Evolutionary conservation across 441 rosid species (phyloP).

Genomic region (Arabidopsis lyrata): DNA sequence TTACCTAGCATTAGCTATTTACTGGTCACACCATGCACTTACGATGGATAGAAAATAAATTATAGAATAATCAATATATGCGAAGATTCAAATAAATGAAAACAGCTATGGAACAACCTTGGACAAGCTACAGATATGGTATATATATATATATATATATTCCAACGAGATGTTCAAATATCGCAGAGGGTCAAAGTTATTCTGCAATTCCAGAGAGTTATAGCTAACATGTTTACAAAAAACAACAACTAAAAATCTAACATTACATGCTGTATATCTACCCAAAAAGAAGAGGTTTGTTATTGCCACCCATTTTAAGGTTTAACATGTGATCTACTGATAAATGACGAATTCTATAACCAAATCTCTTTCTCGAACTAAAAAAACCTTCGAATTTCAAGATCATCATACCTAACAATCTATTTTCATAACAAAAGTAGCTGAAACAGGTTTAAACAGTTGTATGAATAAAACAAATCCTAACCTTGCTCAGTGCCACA

Average conservation of each 20-base stretch:
- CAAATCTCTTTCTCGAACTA: not conserved
- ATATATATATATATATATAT: slow-evolving; percentile 10
- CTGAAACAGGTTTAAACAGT: slow-evolving; percentile 8
- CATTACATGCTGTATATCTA: slow-evolving; percentile 8
- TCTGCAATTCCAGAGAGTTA: not conserved
- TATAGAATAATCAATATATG: not conserved
- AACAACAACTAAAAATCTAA: not conserved
- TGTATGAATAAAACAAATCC: slow-evolving; percentile 20
- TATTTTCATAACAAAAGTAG: slow-evolving; percentile 14
- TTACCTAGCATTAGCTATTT: not conserved
- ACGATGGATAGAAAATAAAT: not conserved
- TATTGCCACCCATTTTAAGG: not conserved
- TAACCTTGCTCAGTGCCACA: slow-evolving; percentile 92
- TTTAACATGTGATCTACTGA: not conserved
- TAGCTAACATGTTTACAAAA: not conserved
- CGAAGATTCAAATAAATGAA: slow-evolving; percentile 1
- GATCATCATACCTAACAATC: not conserved
- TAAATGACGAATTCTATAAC: not conserved
- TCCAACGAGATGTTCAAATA: slow-evolving; percentile 17
- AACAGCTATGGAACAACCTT: not conserved
- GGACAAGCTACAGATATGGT: slow-evolving; percentile 11
- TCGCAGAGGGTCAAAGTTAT: slow-evolving; percentile 12
- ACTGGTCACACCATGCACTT: slow-evolving; percentile 10
- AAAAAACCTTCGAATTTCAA: not conserved
- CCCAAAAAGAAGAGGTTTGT: not conserved